A percentile compares a stretch with the other conserved stretches of the same genome.
phyloP scores from a whole-genome alignment of 148 eudicot species.

The Nepenthes mirabilis region DNA sequence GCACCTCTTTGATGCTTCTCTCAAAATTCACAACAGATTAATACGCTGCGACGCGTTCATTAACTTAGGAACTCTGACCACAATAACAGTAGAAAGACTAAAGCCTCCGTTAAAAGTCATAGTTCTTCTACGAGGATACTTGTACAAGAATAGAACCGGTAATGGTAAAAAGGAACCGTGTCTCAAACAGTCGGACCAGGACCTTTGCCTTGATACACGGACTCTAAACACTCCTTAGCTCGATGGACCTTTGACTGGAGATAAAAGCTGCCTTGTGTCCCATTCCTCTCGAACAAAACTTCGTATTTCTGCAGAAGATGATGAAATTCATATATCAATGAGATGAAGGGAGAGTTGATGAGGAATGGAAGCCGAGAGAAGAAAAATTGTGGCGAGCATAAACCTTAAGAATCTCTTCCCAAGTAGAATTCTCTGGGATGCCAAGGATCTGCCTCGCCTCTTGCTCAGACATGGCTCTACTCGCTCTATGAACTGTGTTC shows the following conservation, averaged over 20 bases:
- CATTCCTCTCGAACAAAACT: slow-evolving; percentile 63
- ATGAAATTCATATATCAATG: not conserved
- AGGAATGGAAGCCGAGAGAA: not conserved
- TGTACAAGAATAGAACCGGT: too few species aligned
- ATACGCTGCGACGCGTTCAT: too few species aligned
- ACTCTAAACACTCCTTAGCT: slow-evolving; percentile 77
- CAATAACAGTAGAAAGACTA: too few species aligned
- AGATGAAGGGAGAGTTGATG: not conserved
- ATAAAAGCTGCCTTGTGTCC: slow-evolving; percentile 74
- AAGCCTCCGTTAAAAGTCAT: too few species aligned
- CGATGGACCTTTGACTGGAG: slow-evolving; percentile 85
- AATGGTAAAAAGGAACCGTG: not conserved
- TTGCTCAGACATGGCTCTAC: slow-evolving; percentile 72
- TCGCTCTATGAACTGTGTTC: slow-evolving; percentile 48
- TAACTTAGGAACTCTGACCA: too few species aligned
- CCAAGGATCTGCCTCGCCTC: slow-evolving; percentile 91
- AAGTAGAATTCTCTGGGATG: slow-evolving; percentile 52
- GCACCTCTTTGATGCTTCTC: too few species aligned
- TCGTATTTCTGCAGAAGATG: slow-evolving; percentile 50
- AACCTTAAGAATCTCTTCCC: slow-evolving; percentile 74
- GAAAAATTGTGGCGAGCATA: not conserved
- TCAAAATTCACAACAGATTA: too few species aligned
- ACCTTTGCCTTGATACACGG: slow-evolving; percentile 41
- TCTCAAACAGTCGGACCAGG: slow-evolving; percentile 25
- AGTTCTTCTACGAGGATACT: too few species aligned